Evolutionary conservation across 176 grass and related monocot genomes (phyloP).

Genomic region (Calamus simplicifolius): DNA sequence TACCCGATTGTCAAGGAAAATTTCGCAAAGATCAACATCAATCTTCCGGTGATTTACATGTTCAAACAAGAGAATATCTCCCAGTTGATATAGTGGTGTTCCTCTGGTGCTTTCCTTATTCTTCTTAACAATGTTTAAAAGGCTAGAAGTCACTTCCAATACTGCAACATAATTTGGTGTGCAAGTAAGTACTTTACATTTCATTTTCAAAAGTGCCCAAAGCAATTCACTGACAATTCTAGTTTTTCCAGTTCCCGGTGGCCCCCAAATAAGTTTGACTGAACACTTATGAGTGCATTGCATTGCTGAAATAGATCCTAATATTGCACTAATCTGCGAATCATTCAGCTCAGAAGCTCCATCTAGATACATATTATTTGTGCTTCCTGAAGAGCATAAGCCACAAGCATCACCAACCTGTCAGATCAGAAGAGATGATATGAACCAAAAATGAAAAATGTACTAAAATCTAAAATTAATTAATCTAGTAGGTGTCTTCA

Average conservation of each 20-base stretch:
- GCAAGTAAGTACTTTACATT: slow-evolving; percentile 65
- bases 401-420: not conserved
- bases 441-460: too few species aligned
- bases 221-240: slow-evolving; percentile 50
- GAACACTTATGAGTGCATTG: slow-evolving; percentile 28
- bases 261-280: slow-evolving; percentile 74
- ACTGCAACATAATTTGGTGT: slow-evolving; percentile 81
- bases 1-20: slow-evolving; percentile 68
- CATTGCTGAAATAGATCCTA: slow-evolving; percentile 41
- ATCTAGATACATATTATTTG: slow-evolving; percentile 13
- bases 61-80: slow-evolving; percentile 62
- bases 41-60: slow-evolving; percentile 57
- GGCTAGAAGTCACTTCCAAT: slow-evolving; percentile 40
- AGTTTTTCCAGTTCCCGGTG: slow-evolving; percentile 88
- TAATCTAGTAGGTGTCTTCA: too few species aligned
- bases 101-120: too few species aligned
- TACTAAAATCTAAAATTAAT: too few species aligned
- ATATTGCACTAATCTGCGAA: slow-evolving; percentile 46
- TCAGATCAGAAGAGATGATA: too few species aligned
- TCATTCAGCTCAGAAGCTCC: slow-evolving; percentile 38
- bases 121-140: not conserved
- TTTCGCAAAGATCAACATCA: slow-evolving; percentile 43
- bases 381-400: not conserved
- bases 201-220: slow-evolving; percentile 41
- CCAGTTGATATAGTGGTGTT: slow-evolving; percentile 7